A percentile compares a stretch with the other conserved stretches of the same genome.
Evolutionary conservation across 2,329 filamentous ascomycete genomes (phyloP).

Genomic region (Pyrenophora tritici-repentis): DNA sequence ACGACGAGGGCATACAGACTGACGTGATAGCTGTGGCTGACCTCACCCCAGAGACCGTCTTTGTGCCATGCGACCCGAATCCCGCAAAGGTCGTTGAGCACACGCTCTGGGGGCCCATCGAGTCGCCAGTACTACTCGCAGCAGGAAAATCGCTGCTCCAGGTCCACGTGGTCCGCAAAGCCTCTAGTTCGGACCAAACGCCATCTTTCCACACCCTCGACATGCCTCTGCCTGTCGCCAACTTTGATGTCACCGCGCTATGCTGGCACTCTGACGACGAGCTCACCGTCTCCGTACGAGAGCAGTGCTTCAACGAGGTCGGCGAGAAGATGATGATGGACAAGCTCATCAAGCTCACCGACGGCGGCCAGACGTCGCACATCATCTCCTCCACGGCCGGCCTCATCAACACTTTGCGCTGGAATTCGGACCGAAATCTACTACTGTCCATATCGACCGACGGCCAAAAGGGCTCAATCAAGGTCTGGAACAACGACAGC

Average conservation of each 20-base stretch:
- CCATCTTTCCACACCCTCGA: conserved; percentile 26
- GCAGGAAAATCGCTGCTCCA: conserved; percentile 45
- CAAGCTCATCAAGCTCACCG: conserved; percentile 43
- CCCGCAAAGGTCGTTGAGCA: conserved; percentile 35
- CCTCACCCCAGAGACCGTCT: conserved; percentile 37
- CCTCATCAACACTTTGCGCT: conserved; percentile 44
- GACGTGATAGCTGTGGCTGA: conserved; percentile 41
- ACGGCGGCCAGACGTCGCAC: conserved; percentile 37
- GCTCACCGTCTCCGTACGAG: conserved; percentile 42
- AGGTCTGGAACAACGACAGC: conserved; percentile 45
- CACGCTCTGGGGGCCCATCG: conserved; percentile 44
- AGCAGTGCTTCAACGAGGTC: conserved; percentile 43
- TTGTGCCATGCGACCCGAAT: conserved; percentile 32
- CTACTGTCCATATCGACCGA: conserved; percentile 48
- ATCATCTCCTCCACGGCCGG: conserved; percentile 46
- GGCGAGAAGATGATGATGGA: conserved; percentile 47
- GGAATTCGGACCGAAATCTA: conserved; percentile 41
- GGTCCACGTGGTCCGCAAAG: conserved; percentile 36
- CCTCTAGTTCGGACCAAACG: conserved; percentile 8
- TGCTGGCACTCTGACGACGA: conserved; percentile 45
- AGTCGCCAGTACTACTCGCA: conserved; percentile 39
- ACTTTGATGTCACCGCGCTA: conserved; percentile 44
- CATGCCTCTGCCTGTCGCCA: conserved; percentile 35
- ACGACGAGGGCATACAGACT: conserved; percentile 45
- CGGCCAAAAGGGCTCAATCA: conserved; percentile 46